Base-by-base conservation (phyloP, 192 early-diverging fungal genomes). In the Linderina pennispora region DNA sequence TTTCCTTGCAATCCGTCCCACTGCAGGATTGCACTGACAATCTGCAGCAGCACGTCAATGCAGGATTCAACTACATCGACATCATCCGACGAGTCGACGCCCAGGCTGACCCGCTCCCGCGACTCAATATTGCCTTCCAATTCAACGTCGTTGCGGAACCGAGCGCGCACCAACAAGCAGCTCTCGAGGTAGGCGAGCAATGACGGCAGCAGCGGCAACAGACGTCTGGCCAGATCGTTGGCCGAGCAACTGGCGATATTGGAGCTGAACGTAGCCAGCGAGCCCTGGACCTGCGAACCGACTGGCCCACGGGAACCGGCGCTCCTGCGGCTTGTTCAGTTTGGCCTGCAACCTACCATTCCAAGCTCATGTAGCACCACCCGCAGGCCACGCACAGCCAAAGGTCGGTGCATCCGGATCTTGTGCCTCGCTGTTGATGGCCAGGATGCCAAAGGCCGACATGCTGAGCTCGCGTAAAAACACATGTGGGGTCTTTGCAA, bases 1-100 rank as follows among this genome's bases (percentile, higher is more conserved):
- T n/a, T n/a, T 10, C 34, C 32, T 15, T 73, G 62, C 38, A 73
- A 40, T 4, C 69, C 69, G 40, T 73, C 69, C 69, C 69, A 73
- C 25, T 34, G 20, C 7, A 73, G 38, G 11, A 63, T 47, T 0
- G 55, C 31, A 1, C 51, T 43, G 9, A 65, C 25, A 10, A 56
- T 61, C 37, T 55, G 57, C 36, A 73, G 32, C 33, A 73, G 36
- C 26, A 24, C 31, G 46, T 65, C 61, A 17, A 61, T 46, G 39
- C 62, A 73, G 1, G 14, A 2, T 13, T 56, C 61, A 0, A 62
- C 19, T 16, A 50, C 41, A n/a, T 17, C 11, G 2, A 63, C 47
- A 4, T 63, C 55, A 4, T 42, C 48, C 8, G 36, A 40, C 18
- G 37, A 18, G 14, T 62, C 55, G 4, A 53, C 50, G 4, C 33